Conservation (phyloP, 257 asterid species). For the Verbena officinalis region DNA sequence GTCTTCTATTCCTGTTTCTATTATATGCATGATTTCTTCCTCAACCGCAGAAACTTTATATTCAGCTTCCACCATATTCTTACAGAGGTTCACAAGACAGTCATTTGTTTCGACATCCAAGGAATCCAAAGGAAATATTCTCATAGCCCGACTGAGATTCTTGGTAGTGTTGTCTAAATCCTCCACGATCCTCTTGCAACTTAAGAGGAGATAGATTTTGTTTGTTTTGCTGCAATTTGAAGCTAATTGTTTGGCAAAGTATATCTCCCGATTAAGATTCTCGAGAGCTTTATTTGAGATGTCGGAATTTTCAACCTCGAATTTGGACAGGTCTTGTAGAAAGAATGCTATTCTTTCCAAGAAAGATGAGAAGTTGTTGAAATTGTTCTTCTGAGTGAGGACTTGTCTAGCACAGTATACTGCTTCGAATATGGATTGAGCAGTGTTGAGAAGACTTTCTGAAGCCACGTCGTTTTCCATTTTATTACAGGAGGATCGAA, state of each 20-base stretch:
- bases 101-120: slow-evolving; percentile 28
- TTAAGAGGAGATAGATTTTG: slow-evolving; percentile 47
- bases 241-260: slow-evolving; percentile 32
- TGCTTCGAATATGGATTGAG: slow-evolving; percentile 31
- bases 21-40: slow-evolving; percentile 40
- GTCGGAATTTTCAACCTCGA: neutral
- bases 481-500: neutral
- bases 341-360: slow-evolving; percentile 33
- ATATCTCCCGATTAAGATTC: slow-evolving; percentile 38
- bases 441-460: slow-evolving; percentile 24
- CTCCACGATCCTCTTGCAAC: slow-evolving; percentile 38
- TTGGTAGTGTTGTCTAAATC: slow-evolving; percentile 31
- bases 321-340: slow-evolving; percentile 36
- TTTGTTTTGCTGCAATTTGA: slow-evolving; percentile 36
- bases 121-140: slow-evolving; percentile 19
- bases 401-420: slow-evolving; percentile 32
- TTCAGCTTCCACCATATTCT: slow-evolving; percentile 37
- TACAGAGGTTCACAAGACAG: slow-evolving; percentile 31
- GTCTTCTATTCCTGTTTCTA: slow-evolving; percentile 43
- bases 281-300: slow-evolving; percentile 22
- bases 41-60: slow-evolving; percentile 32
- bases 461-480: slow-evolving; percentile 34
- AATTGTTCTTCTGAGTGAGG: slow-evolving; percentile 39
- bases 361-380: slow-evolving; percentile 34
- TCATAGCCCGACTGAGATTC: slow-evolving; percentile 33